Evolutionary conservation across 73 alveolate genomes (phyloP).

Genomic region (Breviolum minutum): DNA sequence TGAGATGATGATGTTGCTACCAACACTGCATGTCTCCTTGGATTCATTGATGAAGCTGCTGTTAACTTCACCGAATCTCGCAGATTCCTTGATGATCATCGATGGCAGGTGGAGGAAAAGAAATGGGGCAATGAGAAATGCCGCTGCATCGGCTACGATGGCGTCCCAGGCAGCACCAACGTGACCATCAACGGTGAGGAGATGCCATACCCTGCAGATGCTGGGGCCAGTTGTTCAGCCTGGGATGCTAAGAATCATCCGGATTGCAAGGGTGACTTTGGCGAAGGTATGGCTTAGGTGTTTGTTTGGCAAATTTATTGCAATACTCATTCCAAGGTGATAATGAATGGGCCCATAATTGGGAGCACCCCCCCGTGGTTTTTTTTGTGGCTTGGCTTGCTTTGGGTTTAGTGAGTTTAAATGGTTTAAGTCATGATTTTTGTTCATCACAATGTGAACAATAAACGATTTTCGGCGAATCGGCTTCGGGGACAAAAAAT

Average conservation of each 20-base stretch:
- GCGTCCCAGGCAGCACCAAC: conserved; percentile 54
- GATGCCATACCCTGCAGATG: conserved; percentile 21
- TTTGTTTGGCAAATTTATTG: background rate
- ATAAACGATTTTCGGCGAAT: background rate
- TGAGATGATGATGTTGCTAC: no score
- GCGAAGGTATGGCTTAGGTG: background rate
- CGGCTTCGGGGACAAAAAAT: no score
- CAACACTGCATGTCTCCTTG: no score
- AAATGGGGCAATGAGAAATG: conserved; percentile 68
- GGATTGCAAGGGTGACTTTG: background rate
- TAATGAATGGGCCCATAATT: no score
- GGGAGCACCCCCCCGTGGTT: no score
- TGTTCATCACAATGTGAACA: background rate
- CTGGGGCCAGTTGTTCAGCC: conserved; percentile 32
- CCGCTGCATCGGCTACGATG: conserved; percentile 75
- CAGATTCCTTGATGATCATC: background rate
- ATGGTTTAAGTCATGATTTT: background rate
- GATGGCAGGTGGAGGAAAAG: conserved; percentile 26
- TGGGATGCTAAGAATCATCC: conserved; percentile 75
- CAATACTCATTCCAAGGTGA: no score
- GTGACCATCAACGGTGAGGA: conserved; percentile 15
- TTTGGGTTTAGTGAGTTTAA: background rate
- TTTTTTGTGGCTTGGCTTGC: no score
- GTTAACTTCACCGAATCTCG: no score
- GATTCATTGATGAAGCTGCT: no score